Evolutionary conservation across 306 rosid genomes (phyloP).

Genomic region (Lathyrus tuberosus): DNA sequence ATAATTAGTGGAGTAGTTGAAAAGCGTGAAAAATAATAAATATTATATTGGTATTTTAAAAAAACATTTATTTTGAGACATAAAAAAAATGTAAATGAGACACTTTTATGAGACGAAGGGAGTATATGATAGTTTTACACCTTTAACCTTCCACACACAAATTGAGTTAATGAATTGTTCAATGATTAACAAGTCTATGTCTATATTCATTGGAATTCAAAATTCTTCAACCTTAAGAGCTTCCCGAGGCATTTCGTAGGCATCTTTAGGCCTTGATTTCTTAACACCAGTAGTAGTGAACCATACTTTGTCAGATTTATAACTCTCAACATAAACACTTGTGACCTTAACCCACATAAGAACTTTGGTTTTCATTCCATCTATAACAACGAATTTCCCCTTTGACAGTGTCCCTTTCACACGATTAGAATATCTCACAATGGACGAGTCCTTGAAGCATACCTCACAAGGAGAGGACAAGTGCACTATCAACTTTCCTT

Average conservation of each 20-base stretch:
- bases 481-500: conserved; percentile 54
- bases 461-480: conserved; percentile 57
- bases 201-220: conserved; percentile 30
- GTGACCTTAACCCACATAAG: conserved; percentile 62
- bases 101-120: too few relatives aligned
- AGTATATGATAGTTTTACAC: neutral
- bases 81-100: too few relatives aligned
- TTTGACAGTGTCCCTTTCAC: conserved; percentile 53
- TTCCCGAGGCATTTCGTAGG: conserved; percentile 53
- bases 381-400: conserved; percentile 51
- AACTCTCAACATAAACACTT: conserved; percentile 51
- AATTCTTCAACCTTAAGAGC: conserved; percentile 46
- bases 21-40: too few relatives aligned
- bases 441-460: conserved; percentile 68
- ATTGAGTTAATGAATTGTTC: neutral
- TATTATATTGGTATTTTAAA: too few relatives aligned
- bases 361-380: conserved; percentile 67
- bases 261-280: conserved; percentile 58
- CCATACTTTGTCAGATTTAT: conserved; percentile 61
- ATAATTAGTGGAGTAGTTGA: too few relatives aligned
- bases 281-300: conserved; percentile 58
- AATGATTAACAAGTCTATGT: neutral
- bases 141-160: neutral
- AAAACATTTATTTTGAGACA: too few relatives aligned
- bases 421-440: conserved; percentile 51